phyloP scores from a whole-genome alignment of 2,329 filamentous ascomycete genomes.

The Cladosporium sp. region DNA sequence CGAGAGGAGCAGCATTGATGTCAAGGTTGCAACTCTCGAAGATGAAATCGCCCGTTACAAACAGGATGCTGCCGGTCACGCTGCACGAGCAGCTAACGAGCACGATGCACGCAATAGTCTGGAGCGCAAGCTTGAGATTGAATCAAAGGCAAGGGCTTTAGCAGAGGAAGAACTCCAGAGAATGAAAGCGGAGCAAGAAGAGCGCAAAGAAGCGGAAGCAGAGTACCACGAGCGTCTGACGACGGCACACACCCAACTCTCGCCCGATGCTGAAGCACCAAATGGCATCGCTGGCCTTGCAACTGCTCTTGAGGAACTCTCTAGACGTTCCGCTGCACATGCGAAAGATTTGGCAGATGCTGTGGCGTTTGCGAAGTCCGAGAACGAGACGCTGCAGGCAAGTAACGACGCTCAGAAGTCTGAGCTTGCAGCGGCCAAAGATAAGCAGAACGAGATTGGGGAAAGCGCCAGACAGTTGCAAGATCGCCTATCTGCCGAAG shows the following conservation, averaged over 20 bases:
- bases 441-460: constrained; percentile 39
- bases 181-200: constrained; percentile 59
- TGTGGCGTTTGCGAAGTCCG: constrained; percentile 47
- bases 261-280: constrained; percentile 37
- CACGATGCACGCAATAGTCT: constrained; percentile 64
- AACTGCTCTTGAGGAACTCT: constrained; percentile 47
- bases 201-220: constrained; percentile 48
- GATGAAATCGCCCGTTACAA: constrained; percentile 67
- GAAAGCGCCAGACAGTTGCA: constrained; percentile 39
- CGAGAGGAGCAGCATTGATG: constrained; percentile 70
- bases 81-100: constrained; percentile 62
- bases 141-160: constrained; percentile 30
- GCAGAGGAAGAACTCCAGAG: constrained; percentile 44
- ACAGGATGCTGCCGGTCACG: constrained; percentile 54
- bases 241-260: constrained; percentile 42
- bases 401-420: constrained; percentile 43
- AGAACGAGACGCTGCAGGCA: constrained; percentile 45
- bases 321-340: constrained; percentile 44
- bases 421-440: constrained; percentile 32
- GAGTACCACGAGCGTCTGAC: constrained; percentile 36
- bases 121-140: constrained; percentile 49
- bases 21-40: constrained; percentile 67
- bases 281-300: constrained; percentile 42
- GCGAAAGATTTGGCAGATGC: constrained; percentile 48
- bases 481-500: constrained; percentile 50